These are phyloP conservation scores for Boletus vermiculosoides DNA, from an alignment of 768 basidiomycete genomes.

Conservation along the genomic window DNA sequence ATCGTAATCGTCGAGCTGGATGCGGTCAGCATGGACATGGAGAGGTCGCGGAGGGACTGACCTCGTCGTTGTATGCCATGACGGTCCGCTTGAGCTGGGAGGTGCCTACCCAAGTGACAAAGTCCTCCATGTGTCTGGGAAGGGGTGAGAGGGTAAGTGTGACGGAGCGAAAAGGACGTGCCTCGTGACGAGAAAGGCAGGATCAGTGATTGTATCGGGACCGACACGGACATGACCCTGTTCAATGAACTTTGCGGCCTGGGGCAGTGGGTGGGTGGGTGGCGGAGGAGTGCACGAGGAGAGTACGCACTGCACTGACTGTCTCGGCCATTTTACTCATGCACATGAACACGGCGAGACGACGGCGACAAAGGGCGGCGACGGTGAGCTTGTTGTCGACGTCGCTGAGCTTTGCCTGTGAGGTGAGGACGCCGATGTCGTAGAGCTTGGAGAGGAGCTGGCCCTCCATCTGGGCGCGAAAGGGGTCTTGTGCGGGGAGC, in stretches of 20 bases:
- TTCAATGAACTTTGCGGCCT: constrained; percentile 97
- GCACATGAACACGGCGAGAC: constrained; percentile 91
- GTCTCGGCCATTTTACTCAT: constrained; percentile 94
- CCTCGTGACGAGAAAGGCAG: constrained; percentile 93
- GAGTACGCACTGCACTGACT: constrained; percentile 77
- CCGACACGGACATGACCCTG: constrained; percentile 98
- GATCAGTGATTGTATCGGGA: constrained; percentile 93
- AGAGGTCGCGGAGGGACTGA: constrained; percentile 31
- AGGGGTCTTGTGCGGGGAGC: constrained; percentile 87
- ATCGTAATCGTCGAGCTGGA: constrained; percentile 92
- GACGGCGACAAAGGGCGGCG: constrained; percentile 87
- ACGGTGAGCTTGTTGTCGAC: constrained; percentile 94
- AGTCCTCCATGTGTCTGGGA: constrained; percentile 93
- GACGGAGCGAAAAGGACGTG: constrained; percentile 28
- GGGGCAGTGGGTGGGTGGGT: constrained; percentile 12
- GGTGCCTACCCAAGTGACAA: constrained; percentile 98
- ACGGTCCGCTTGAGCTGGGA: constrained; percentile 95
- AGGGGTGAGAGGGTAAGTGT: constrained; percentile 2
- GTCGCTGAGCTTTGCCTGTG: constrained; percentile 86
- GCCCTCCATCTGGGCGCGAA: constrained; percentile 78
- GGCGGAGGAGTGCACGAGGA: neutral
- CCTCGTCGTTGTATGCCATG: constrained; percentile 96
- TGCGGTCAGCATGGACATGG: constrained; percentile 15
- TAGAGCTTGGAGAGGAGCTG: constrained; percentile 93
- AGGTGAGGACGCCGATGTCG: constrained; percentile 91